A percentile compares a stretch with the other conserved stretches of the same genome.
Evolutionary conservation across 805 yeast genomes (phyloP).

Genomic region (Candida awuae): DNA sequence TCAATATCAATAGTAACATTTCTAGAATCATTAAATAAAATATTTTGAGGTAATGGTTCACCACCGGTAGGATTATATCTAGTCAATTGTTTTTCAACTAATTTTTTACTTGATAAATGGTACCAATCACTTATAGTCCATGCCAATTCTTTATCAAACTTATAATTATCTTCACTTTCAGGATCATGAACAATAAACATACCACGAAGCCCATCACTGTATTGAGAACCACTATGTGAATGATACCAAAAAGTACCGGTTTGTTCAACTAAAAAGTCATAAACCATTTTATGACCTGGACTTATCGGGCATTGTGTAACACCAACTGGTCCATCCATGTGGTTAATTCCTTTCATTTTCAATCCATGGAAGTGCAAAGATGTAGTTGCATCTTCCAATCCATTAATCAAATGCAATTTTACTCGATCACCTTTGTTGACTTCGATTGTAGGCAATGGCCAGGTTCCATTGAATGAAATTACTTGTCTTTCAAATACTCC

Average conservation of each 20-base stretch:
- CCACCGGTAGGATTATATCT: conserved; percentile 79
- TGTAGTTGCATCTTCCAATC: conserved; percentile 41
- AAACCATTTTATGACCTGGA: conserved; percentile 56
- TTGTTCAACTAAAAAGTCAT: conserved; percentile 67
- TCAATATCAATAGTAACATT: conserved; percentile 48
- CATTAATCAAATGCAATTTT: conserved; percentile 53
- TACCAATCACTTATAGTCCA: conserved; percentile 59
- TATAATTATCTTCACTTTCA: conserved; percentile 38
- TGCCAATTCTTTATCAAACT: conserved; percentile 54
- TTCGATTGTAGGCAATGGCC: conserved; percentile 69
- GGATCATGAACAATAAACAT: conserved; percentile 56
- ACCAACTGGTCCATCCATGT: conserved; percentile 76
- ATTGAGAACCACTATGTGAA: conserved; percentile 69
- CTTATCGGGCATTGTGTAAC: conserved; percentile 76
- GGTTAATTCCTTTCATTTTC: conserved; percentile 51
- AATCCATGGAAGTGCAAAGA: conserved; percentile 76
- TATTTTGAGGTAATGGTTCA: conserved; percentile 68
- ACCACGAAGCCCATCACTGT: conserved; percentile 72
- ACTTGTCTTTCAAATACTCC: conserved; percentile 47
- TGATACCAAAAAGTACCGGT: conserved; percentile 83
- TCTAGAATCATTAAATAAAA: conserved; percentile 57
- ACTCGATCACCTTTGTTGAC: conserved; percentile 59
- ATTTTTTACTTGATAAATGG: conserved; percentile 42
- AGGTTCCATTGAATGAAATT: conserved; percentile 59
- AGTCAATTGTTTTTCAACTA: conserved; percentile 42